Conservation (phyloP, 1,284 basidiomycete genomes). For the Pulchroboletus neoregius region DNA sequence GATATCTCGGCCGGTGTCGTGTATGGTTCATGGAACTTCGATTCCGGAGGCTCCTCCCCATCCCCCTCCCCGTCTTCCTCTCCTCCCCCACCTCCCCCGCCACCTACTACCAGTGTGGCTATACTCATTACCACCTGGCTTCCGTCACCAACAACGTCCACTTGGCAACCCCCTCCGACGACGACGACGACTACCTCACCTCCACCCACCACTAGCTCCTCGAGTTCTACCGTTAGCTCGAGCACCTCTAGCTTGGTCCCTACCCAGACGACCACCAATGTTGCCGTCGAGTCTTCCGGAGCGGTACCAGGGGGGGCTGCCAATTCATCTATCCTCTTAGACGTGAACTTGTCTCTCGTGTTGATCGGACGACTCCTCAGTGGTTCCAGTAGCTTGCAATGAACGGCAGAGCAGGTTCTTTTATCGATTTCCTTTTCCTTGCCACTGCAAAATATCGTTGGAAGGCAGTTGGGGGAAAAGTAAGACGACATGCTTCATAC, state of each 20-base stretch:
- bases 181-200: constrained; percentile 29
- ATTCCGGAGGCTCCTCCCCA: constrained; percentile 29
- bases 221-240: constrained; percentile 15
- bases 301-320: constrained; percentile 1
- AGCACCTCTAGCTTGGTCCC: constrained; percentile 13
- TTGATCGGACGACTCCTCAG: constrained; percentile 21
- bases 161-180: constrained; percentile 25
- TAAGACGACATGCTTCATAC: constrained; percentile 16
- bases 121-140: constrained; percentile 14
- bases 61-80: constrained; percentile 17
- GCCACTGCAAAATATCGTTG: constrained; percentile 1
- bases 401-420: constrained; percentile 13
- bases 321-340: constrained; percentile 13
- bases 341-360: constrained; percentile 21
- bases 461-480: constrained; percentile 13
- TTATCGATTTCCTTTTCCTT: not conserved
- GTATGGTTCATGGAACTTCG: constrained; percentile 40
- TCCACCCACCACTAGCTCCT: constrained; percentile 12
- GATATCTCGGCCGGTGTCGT: constrained; percentile 39
- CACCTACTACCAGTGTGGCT: constrained; percentile 13
- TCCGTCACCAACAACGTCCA: constrained; percentile 25
- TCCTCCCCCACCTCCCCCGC: constrained; percentile 12
- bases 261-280: constrained; percentile 17
- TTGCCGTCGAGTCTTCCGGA: constrained; percentile 11
- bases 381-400: constrained; percentile 7